Evolutionary conservation across 176 grass and related monocot species (phyloP), one percentile per base, ranked within the genome.

Genomic region (Carex pumila): DNA sequence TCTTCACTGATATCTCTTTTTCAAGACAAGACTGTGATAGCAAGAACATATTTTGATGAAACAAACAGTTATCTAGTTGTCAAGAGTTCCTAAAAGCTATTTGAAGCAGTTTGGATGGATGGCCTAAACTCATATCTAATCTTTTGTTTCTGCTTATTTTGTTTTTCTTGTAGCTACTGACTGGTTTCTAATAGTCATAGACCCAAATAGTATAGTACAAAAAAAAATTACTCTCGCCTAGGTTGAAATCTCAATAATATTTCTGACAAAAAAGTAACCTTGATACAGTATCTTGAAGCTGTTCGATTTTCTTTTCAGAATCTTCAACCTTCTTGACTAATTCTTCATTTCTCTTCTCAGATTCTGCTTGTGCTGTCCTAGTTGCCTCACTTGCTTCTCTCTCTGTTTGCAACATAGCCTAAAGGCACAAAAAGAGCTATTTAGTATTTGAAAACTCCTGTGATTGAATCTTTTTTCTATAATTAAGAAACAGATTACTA

Each of bases 271-370:
- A 77, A 81, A 72, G 70, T 75, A 86, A 99, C 97, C 97, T 96
- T 85, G 92, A 93, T 37, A 89, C 88, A 84, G 81, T 94, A 70
- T 99, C 91, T 87, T 99, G 91, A 90, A 99, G 88, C 91, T 92
- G 93, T 85, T 99, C 88, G 12, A 91, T 85, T 88, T 90, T 94
- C 91, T 95, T 91, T 69, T 94, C 91, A 63, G 93, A 69, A 4
- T 88, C 83, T 89, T 92, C 93, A 34, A 96, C 87, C 81, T 99
- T 99, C 85, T 94, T 96, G 65, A 87, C 73, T 77, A 99, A 71
- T 82, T 99, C 90, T 92, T 92, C 90, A 85, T 94, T 96, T 88
- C 56, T 94, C 80, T 55, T 80, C 83, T 92, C 87, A 84, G 88
- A 84, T 90, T 96, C 90, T 71, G 81, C 80, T n/a, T 87, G 86